Evolutionary conservation across 495 filamentous ascomycete genomes (phyloP).

Genomic region (Penicillium arizonense): DNA sequence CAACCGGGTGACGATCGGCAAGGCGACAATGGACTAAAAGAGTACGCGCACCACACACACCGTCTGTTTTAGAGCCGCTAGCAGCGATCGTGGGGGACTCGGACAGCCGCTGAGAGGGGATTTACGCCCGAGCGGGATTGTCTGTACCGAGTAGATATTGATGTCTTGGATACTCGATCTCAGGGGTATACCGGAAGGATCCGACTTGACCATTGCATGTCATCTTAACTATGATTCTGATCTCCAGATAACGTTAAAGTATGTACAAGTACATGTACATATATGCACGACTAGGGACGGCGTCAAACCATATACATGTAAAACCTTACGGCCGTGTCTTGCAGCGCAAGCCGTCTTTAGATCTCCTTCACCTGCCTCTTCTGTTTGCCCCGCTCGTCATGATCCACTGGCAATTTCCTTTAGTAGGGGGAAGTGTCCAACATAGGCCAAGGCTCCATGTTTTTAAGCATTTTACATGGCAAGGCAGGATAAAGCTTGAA

Average conservation of each 20-base stretch:
- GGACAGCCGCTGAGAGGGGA: background rate
- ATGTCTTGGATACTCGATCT: background rate
- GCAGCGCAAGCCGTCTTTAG: too few relatives aligned
- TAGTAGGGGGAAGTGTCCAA: too few relatives aligned
- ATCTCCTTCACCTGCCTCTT: background rate
- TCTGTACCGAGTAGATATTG: too few relatives aligned
- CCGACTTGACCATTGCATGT: background rate
- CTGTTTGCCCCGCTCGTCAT: background rate
- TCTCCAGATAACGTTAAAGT: too few relatives aligned
- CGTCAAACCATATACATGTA: too few relatives aligned
- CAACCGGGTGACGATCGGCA: slow-evolving; percentile 6
- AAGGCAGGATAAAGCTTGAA: background rate
- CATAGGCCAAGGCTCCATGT: background rate
- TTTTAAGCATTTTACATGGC: background rate
- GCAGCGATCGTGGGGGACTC: slow-evolving; percentile 18
- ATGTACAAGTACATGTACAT: too few relatives aligned
- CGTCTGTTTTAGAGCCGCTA: slow-evolving; percentile 13
- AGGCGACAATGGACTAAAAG: slow-evolving; percentile 5
- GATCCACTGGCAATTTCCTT: too few relatives aligned
- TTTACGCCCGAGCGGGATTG: background rate
- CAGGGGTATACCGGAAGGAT: background rate
- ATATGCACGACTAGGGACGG: too few relatives aligned
- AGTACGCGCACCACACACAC: slow-evolving; percentile 6
- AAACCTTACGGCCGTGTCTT: too few relatives aligned
- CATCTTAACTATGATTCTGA: too few relatives aligned